phyloP scores from a whole-genome alignment of 2,329 filamentous ascomycete species.

The Cladosporium austrohemisphaericum region DNA sequence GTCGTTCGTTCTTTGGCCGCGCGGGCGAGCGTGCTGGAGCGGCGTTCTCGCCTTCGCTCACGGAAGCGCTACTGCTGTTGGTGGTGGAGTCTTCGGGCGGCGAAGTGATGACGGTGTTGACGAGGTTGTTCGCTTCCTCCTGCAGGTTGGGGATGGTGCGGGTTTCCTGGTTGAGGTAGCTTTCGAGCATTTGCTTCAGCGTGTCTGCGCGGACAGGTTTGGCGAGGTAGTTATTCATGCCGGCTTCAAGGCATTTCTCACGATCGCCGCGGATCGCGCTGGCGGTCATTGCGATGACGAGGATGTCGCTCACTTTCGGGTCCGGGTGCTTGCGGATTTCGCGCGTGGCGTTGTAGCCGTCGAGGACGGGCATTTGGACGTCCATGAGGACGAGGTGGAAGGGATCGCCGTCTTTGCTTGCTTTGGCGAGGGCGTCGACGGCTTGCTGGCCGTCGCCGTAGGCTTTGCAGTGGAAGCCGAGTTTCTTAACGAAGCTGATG shows the following conservation, averaged over 20 bases:
- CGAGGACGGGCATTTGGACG: slow-evolving; percentile 90
- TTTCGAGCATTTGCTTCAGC: slow-evolving; percentile 76
- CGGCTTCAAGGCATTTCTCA: slow-evolving; percentile 90
- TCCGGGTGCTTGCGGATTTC: slow-evolving; percentile 73
- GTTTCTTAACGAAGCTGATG: slow-evolving; percentile 79
- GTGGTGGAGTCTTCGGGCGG: background rate
- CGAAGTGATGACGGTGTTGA: slow-evolving; percentile 22
- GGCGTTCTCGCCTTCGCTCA: background rate
- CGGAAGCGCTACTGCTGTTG: background rate
- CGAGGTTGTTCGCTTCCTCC: slow-evolving; percentile 43
- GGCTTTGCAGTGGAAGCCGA: slow-evolving; percentile 83
- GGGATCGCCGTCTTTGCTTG: slow-evolving; percentile 66
- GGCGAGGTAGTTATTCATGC: slow-evolving; percentile 96
- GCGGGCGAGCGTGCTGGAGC: slow-evolving; percentile 8
- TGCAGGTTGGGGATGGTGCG: slow-evolving; percentile 44
- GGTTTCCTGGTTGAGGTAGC: slow-evolving; percentile 54
- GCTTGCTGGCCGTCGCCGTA: slow-evolving; percentile 88
- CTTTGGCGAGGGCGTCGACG: slow-evolving; percentile 75
- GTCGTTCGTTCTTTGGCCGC: slow-evolving; percentile 19
- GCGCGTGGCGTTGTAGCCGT: slow-evolving; percentile 87
- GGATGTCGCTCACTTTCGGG: slow-evolving; percentile 70
- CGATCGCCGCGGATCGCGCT: slow-evolving; percentile 90
- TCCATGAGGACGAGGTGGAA: slow-evolving; percentile 95
- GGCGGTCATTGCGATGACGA: slow-evolving; percentile 98
- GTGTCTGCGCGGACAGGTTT: slow-evolving; percentile 91